Conservation (phyloP, 2,329 filamentous ascomycete genomes). For the Pseudogymnoascus destructans region DNA sequence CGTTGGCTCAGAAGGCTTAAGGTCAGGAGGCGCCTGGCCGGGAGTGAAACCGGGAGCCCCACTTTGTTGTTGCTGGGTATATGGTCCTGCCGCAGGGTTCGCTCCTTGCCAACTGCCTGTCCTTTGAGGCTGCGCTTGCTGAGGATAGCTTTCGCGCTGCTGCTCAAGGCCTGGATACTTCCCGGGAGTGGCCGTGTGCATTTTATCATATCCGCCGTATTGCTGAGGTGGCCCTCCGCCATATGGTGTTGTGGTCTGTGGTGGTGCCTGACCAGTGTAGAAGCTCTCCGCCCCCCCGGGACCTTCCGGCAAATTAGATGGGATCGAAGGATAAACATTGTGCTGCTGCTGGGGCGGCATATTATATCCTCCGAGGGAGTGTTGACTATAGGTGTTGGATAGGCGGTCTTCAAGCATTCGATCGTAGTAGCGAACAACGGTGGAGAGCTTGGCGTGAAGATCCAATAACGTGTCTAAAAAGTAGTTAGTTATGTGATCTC, state of each 20-base stretch:
- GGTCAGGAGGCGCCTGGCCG: conserved; percentile 26
- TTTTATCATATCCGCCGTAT: conserved; percentile 27
- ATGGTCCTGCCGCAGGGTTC: conserved; percentile 17
- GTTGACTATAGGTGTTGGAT: conserved; percentile 82
- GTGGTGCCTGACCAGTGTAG: conserved; percentile 55
- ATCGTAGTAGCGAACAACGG: conserved; percentile 94
- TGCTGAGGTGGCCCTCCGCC: conserved; percentile 36
- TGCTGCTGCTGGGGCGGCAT: conserved; percentile 37
- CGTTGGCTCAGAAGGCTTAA: conserved; percentile 26
- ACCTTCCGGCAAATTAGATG: conserved; percentile 35
- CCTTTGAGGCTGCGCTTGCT: conserved; percentile 33
- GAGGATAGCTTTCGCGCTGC: conserved; percentile 30
- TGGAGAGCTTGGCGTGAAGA: conserved; percentile 86
- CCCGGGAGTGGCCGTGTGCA: conserved; percentile 17
- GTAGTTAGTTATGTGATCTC: conserved; percentile 25
- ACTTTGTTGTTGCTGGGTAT: conserved; percentile 21
- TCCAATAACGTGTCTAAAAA: conserved; percentile 74
- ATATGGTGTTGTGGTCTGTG: conserved; percentile 31
- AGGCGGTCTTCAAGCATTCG: conserved; percentile 93
- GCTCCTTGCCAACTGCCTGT: conserved; percentile 37
- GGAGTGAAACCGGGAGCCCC: conserved; percentile 17
- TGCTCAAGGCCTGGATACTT: conserved; percentile 18
- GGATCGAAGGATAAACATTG: conserved; percentile 59
- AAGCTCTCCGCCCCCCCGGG: conserved; percentile 59
- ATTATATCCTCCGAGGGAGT: conserved; percentile 53